Conservation (phyloP, 257 asterid species). For the Salvia rosmarinus region DNA sequence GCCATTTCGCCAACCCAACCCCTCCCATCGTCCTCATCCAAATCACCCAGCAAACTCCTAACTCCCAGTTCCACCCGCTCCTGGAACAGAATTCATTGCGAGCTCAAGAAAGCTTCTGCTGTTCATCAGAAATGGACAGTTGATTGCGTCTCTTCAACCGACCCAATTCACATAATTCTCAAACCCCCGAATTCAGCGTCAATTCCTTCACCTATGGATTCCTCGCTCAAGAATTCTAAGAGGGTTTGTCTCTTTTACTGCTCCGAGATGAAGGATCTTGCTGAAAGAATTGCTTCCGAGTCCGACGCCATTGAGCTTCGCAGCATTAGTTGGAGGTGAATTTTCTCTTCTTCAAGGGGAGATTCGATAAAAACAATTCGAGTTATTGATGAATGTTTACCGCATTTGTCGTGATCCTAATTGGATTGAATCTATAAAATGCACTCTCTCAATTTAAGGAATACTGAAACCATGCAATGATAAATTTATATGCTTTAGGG, state of each 20-base stretch:
- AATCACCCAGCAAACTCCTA: constrained; percentile 30
- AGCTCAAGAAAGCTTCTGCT: constrained; percentile 44
- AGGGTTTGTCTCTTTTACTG: constrained; percentile 79
- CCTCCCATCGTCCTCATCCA: constrained; percentile 35
- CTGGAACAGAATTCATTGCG: constrained; percentile 52
- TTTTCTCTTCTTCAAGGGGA: neutral
- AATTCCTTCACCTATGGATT: constrained; percentile 49
- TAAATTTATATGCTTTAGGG: neutral
- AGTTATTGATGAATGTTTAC: neutral
- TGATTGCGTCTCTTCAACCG: constrained; percentile 71
- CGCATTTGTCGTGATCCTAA: constrained; percentile 11
- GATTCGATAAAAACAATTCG: too few relatives aligned
- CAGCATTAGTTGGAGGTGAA: constrained; percentile 81
- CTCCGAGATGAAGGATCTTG: constrained; percentile 87
- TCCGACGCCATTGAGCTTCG: constrained; percentile 95
- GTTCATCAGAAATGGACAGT: constrained; percentile 71
- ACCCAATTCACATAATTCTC: constrained; percentile 86
- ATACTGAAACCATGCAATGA: neutral
- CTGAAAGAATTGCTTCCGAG: constrained; percentile 73
- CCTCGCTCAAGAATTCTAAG: constrained; percentile 50
- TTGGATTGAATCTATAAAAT: neutral
- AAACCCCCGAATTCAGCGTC: constrained; percentile 69
- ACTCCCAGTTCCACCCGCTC: constrained; percentile 27
- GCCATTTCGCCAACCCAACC: constrained; percentile 54
- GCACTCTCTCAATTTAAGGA: neutral